A percentile compares a stretch with the other conserved stretches of the same genome.
Conservation (phyloP, 257 asterid species). For the Solanum arcanum region DNA sequence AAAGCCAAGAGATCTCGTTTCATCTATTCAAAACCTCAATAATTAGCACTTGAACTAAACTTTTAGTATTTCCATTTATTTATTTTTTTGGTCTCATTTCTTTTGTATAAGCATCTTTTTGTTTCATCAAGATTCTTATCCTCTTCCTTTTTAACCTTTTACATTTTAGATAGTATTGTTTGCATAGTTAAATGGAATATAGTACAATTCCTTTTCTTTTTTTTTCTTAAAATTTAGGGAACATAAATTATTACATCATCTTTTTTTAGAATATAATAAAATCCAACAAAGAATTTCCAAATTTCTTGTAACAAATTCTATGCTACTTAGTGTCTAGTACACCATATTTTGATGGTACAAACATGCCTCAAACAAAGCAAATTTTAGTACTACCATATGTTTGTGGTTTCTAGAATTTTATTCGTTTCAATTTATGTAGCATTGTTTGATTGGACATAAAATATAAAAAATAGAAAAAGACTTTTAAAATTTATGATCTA, state of each 20-base stretch:
- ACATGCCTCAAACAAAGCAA: neutral
- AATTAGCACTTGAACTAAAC: neutral
- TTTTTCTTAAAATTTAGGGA: neutral
- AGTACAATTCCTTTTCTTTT: neutral
- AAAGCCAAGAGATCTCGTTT: too few relatives aligned
- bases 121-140: neutral
- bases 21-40: neutral
- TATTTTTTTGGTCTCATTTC: neutral
- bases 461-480: neutral
- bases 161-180: neutral
- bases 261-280: neutral
- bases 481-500: neutral
- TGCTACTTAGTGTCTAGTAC: neutral
- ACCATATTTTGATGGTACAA: neutral
- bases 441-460: neutral
- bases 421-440: neutral
- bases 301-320: neutral
- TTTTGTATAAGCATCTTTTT: neutral
- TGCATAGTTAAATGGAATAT: neutral
- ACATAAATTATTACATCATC: neutral
- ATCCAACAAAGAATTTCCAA: neutral
- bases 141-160: neutral
- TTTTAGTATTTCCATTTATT: neutral
- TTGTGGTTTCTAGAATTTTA: neutral
- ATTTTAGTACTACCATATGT: neutral